Conservation (phyloP, 768 basidiomycete genomes). For the Lactarius hatsudake region DNA sequence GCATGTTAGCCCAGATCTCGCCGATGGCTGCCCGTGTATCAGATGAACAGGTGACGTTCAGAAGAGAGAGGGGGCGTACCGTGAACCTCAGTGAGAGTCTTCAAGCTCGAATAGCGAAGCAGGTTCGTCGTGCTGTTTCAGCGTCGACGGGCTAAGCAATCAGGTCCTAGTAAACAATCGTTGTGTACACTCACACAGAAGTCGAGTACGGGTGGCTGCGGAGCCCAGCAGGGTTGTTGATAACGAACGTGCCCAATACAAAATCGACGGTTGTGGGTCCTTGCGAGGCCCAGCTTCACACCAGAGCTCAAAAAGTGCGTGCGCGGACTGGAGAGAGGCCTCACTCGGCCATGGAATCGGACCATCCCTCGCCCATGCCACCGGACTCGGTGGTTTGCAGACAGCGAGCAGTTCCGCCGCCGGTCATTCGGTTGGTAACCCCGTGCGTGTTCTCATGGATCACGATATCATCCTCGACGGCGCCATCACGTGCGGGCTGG, state of each 20-base stretch:
- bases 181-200: too few species aligned
- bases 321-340: background rate
- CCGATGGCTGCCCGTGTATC: slow-evolving; percentile 42
- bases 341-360: slow-evolving; percentile 40
- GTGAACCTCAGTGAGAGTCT: too few species aligned
- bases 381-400: slow-evolving; percentile 60
- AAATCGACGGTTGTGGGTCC: slow-evolving; percentile 38
- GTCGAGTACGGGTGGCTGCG: too few species aligned
- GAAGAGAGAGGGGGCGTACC: background rate
- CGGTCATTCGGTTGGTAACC: slow-evolving; percentile 43
- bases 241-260: slow-evolving; percentile 28
- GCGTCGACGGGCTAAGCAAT: too few species aligned
- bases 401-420: slow-evolving; percentile 56
- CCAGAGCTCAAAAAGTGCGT: slow-evolving; percentile 8
- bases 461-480: slow-evolving; percentile 58
- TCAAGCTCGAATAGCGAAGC: too few species aligned
- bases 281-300: slow-evolving; percentile 37
- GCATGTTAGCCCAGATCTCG: slow-evolving; percentile 53
- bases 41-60: background rate
- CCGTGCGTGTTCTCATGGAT: slow-evolving; percentile 46
- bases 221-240: too few species aligned
- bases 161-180: too few species aligned
- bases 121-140: too few species aligned
- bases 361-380: slow-evolving; percentile 72
- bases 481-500: slow-evolving; percentile 60